These are phyloP conservation scores for Trametes villosa DNA, from an alignment of 768 basidiomycete genomes.

Conservation along the genomic window DNA sequence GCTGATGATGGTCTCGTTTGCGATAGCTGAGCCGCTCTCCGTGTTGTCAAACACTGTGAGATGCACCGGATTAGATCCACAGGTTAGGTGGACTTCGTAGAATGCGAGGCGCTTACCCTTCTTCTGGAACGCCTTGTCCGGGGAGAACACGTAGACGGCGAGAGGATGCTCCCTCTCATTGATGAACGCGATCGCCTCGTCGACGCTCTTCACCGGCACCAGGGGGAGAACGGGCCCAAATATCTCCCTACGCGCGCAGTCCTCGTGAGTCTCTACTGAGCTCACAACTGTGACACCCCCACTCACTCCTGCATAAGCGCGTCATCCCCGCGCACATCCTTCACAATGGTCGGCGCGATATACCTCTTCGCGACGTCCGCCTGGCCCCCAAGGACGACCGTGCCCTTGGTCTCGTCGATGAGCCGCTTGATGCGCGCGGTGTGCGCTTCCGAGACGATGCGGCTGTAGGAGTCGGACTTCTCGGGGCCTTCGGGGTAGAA, in stretches of 20 bases:
- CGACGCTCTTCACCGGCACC: conserved; percentile 68
- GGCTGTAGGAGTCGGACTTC: conserved; percentile 49
- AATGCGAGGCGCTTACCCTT: conserved; percentile 48
- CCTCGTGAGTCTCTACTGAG: not conserved
- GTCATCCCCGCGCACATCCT: conserved; percentile 63
- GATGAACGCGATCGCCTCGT: conserved; percentile 73
- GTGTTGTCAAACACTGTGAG: conserved; percentile 67
- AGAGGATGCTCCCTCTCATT: conserved; percentile 75
- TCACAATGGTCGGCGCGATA: conserved; percentile 76
- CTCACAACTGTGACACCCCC: not conserved
- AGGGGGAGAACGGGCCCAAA: conserved; percentile 85
- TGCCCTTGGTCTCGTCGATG: conserved; percentile 69
- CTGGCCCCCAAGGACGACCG: conserved; percentile 65
- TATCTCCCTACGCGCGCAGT: conserved; percentile 58
- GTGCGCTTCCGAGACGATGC: conserved; percentile 57
- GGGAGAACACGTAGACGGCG: conserved; percentile 76
- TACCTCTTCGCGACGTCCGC: conserved; percentile 59
- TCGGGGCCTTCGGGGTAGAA: conserved; percentile 57
- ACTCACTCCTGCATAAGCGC: conserved; percentile 78
- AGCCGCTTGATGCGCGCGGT: conserved; percentile 63
- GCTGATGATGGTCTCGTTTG: conserved; percentile 75
- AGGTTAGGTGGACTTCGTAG: not conserved
- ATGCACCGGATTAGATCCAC: not conserved
- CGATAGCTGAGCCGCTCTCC: conserved; percentile 67
- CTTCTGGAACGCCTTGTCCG: conserved; percentile 57